Conservation (phyloP, 495 filamentous ascomycete species). For the Pseudomonodictys pantanalensis region DNA sequence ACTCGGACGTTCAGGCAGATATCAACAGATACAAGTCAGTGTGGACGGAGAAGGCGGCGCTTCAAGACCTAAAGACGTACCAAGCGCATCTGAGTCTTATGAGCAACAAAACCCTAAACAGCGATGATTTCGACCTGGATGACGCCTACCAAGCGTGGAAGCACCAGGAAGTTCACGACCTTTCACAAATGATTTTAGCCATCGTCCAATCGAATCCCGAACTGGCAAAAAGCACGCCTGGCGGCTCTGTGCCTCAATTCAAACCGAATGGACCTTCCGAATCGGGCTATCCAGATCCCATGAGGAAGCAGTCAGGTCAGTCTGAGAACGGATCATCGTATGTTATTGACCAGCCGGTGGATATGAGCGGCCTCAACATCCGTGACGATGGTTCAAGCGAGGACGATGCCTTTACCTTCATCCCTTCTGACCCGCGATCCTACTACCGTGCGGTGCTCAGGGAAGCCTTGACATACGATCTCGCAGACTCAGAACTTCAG, state of each 20-base stretch:
- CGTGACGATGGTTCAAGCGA: constrained; percentile 55
- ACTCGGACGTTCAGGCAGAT: constrained; percentile 75
- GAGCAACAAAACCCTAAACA: constrained; percentile 70
- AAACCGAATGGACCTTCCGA: constrained; percentile 50
- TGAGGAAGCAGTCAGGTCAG: constrained; percentile 53
- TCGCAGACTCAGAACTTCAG: constrained; percentile 56
- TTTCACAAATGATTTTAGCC: constrained; percentile 88
- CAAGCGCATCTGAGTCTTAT: constrained; percentile 81
- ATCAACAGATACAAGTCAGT: constrained; percentile 72
- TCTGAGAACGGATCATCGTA: constrained; percentile 52
- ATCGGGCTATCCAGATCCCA: constrained; percentile 57
- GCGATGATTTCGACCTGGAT: constrained; percentile 85
- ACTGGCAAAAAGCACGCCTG: constrained; percentile 66
- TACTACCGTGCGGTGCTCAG: constrained; percentile 76
- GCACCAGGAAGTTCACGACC: constrained; percentile 72
- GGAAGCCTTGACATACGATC: constrained; percentile 68
- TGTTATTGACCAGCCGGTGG: constrained; percentile 72
- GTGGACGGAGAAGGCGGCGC: constrained; percentile 89
- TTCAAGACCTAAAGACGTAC: constrained; percentile 89
- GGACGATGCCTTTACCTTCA: constrained; percentile 71
- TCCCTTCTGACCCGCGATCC: constrained; percentile 77
- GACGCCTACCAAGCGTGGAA: constrained; percentile 90
- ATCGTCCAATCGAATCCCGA: constrained; percentile 86
- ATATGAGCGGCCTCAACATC: constrained; percentile 68
- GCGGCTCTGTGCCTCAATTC: constrained; percentile 51